Evolutionary conservation across 2,329 filamentous ascomycete species (phyloP), one percentile per base, ranked within the genome.

Genomic region (Botryotinia calthae): DNA sequence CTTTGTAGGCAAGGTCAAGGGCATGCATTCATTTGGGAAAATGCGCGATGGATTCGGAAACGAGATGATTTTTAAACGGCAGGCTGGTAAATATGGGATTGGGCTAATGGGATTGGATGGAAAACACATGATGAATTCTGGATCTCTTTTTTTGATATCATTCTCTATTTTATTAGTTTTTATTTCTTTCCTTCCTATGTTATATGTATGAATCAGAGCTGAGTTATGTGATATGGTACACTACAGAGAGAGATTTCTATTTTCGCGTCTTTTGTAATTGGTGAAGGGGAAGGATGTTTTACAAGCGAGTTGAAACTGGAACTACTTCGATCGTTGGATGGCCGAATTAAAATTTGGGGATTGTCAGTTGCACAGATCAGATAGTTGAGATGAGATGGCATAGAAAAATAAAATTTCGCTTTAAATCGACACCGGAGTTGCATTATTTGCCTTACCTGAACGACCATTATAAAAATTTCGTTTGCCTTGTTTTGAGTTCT

Each of bases 61-160:
- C 25, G 31, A 66, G 51, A 66, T 40, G 25, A 42, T 9, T 40
- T 40, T 54, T 54, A 25, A 22, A 67, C 48, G 34, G 16, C 48
- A 67, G 5, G 34, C 20, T 48, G 62, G n/a, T 56, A 56, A 56
- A 67, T 56, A 42, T 67, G 48, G 65, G 25, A n/a, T 25, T 67
- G 65, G 65, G 65, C 48, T 56, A 31, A n/a, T 67, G 48, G 65
- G 25, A 67, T 56, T 34, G 34, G 34, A 67, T 61, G 25, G 66
- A 37, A 58, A 25, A 4, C 22, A 42, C 44, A 56, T 12, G n/a
- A 56, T 56, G 18, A 42, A 56, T 67, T 42, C 37, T 56, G n/a
- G n/a, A 56, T 42, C 40, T 67, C 31, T 54, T 28, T 25, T 40
- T 66, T 28, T 48, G 28, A 16, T 34, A 48, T 65, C 22, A 65